Evolutionary conservation across 495 filamentous ascomycete genomes (phyloP).

Genomic region (Xylaria scruposa): DNA sequence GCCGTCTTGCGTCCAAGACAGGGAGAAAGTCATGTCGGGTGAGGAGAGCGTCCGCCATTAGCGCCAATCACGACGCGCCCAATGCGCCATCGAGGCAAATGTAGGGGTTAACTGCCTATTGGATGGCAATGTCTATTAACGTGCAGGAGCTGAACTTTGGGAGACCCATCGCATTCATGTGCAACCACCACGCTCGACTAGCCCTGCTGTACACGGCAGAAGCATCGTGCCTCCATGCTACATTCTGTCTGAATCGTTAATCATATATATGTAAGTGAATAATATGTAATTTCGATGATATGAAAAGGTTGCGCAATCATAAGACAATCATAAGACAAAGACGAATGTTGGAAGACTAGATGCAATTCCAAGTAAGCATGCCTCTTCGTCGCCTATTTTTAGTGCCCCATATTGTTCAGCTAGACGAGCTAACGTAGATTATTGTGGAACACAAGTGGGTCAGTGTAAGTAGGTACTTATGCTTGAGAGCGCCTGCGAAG

Average conservation of each 20-base stretch:
- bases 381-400: background rate
- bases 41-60: background rate
- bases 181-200: background rate
- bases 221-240: background rate
- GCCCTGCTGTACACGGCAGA: background rate
- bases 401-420: conserved; percentile 11
- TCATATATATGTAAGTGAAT: background rate
- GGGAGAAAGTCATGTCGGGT: conserved; percentile 10
- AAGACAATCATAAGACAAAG: background rate
- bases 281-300: background rate
- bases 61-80: conserved; percentile 22
- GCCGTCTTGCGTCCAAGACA: conserved; percentile 4
- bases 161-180: conserved; percentile 1
- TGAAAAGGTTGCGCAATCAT: background rate
- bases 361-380: background rate
- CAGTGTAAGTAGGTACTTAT: background rate
- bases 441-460: background rate
- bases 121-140: conserved; percentile 5
- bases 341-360: background rate
- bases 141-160: conserved; percentile 27
- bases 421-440: background rate
- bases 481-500: background rate
- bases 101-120: background rate
- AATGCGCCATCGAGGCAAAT: conserved; percentile 5
- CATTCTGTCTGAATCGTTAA: background rate